A percentile compares a stretch with the other conserved stretches of the same genome.
Conservation (phyloP, 1,284 basidiomycete genomes). For the Hymenochaete sp. region DNA sequence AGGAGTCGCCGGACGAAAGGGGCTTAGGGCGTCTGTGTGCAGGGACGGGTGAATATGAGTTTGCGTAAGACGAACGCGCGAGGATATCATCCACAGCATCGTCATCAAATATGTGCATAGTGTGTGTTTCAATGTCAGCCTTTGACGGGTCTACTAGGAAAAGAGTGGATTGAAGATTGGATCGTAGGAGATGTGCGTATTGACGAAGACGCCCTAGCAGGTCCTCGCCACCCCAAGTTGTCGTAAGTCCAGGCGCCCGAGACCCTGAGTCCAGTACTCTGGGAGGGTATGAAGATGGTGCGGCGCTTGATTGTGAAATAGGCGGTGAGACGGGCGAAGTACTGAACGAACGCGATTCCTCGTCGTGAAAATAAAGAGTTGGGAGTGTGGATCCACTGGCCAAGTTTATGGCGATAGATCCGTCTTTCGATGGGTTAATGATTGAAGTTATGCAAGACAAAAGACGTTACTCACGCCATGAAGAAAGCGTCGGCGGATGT, state of each 20-base stretch:
- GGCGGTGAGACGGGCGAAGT: constrained; percentile 37
- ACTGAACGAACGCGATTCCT: constrained; percentile 78
- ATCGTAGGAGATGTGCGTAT: constrained; percentile 71
- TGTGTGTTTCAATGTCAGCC: constrained; percentile 84
- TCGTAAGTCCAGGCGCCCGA: constrained; percentile 23
- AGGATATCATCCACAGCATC: constrained; percentile 78
- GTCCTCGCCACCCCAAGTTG: constrained; percentile 80
- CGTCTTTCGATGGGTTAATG: constrained; percentile 37
- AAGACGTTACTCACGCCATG: constrained; percentile 88
- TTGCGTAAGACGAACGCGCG: constrained; percentile 62
- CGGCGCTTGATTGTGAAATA: constrained; percentile 23
- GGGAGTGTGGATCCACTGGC: constrained; percentile 86
- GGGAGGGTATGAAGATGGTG: constrained; percentile 53
- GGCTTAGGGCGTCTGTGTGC: constrained; percentile 68
- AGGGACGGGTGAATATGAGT: constrained; percentile 77
- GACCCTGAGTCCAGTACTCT: constrained; percentile 28
- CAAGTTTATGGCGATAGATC: constrained; percentile 74
- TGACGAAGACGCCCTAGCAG: constrained; percentile 62
- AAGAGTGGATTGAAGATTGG: constrained; percentile 68
- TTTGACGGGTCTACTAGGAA: constrained; percentile 90
- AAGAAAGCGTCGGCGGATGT: constrained; percentile 74
- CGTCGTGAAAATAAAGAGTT: constrained; percentile 92
- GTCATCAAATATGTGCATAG: constrained; percentile 70
- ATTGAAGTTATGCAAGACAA: constrained; percentile 17
- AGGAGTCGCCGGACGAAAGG: constrained; percentile 31